Evolutionary conservation across 768 basidiomycete genomes (phyloP).

Genomic region (Leccinum longicurvipes): DNA sequence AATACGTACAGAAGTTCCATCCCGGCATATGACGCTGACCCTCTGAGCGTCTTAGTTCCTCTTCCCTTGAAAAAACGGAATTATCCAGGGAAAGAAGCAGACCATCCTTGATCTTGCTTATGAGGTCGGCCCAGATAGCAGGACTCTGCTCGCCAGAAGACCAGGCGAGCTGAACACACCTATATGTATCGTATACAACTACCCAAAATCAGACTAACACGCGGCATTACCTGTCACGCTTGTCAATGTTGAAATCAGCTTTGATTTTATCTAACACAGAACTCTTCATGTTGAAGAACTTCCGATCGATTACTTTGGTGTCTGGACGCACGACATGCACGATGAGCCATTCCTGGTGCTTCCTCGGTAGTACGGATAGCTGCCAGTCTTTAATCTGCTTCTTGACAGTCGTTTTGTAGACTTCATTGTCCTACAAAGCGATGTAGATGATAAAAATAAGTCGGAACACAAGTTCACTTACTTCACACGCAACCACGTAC

Average conservation of each 20-base stretch:
- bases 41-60: conserved; percentile 88
- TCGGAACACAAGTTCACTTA: conserved; percentile 33
- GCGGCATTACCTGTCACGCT: conserved; percentile 62
- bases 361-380: conserved; percentile 54
- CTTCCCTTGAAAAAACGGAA: conserved; percentile 75
- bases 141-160: conserved; percentile 69
- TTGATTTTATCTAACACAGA: conserved; percentile 87
- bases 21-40: conserved; percentile 89
- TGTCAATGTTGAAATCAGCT: conserved; percentile 88
- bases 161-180: conserved; percentile 83
- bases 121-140: conserved; percentile 81
- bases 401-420: conserved; percentile 72
- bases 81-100: conserved; percentile 80
- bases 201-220: conserved; percentile 4
- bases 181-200: conserved; percentile 31
- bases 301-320: conserved; percentile 51
- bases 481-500: conserved; percentile 87
- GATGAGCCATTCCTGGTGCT: conserved; percentile 92
- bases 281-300: conserved; percentile 81
- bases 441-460: conserved; percentile 7
- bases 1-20: conserved; percentile 99
- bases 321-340: conserved; percentile 81
- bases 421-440: conserved; percentile 52
- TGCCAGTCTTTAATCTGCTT: conserved; percentile 96
- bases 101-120: conserved; percentile 87